These are phyloP conservation scores for Chlorella sp. DNA, from an alignment of 139 green algal genomes.

Conservation along the genomic window DNA sequence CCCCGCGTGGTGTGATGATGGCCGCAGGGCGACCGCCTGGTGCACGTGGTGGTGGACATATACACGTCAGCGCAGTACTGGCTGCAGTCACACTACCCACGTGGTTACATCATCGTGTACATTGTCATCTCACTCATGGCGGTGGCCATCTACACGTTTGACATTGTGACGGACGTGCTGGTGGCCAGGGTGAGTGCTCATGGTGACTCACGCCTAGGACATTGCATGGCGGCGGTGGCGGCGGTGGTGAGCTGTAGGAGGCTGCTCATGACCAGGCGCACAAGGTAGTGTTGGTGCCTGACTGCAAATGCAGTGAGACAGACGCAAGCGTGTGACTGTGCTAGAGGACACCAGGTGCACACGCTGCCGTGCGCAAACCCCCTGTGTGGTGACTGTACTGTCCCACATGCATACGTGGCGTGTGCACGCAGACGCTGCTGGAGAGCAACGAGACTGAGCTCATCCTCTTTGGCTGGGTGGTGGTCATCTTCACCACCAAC, in stretches of 20 bases:
- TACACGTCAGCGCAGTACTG: constrained; percentile 1
- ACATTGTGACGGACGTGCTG: constrained; percentile 3
- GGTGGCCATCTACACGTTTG: background rate
- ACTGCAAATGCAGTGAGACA: too few species aligned
- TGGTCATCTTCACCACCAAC: background rate
- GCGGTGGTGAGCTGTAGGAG: too few species aligned
- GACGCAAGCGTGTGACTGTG: too few species aligned
- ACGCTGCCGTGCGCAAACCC: too few species aligned
- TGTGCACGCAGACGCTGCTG: constrained; percentile 1
- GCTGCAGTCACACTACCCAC: background rate
- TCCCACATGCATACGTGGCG: too few species aligned
- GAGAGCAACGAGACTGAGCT: background rate
- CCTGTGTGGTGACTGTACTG: too few species aligned
- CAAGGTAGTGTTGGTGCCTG: too few species aligned
- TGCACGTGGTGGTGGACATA: background rate
- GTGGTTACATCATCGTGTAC: constrained; percentile 5
- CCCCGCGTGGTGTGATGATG: background rate
- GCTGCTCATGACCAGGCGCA: too few species aligned
- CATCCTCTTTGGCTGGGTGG: background rate
- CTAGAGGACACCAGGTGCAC: too few species aligned
- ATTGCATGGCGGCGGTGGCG: too few species aligned
- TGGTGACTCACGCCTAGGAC: too few species aligned
- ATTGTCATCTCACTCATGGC: background rate
- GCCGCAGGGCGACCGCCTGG: background rate
- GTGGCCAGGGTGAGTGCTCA: constrained; percentile 5